Evolutionary conservation across 1,139 yeast species (phyloP), one percentile per base, ranked within the genome.

Genomic region (Yamadazyma taylorii): DNA sequence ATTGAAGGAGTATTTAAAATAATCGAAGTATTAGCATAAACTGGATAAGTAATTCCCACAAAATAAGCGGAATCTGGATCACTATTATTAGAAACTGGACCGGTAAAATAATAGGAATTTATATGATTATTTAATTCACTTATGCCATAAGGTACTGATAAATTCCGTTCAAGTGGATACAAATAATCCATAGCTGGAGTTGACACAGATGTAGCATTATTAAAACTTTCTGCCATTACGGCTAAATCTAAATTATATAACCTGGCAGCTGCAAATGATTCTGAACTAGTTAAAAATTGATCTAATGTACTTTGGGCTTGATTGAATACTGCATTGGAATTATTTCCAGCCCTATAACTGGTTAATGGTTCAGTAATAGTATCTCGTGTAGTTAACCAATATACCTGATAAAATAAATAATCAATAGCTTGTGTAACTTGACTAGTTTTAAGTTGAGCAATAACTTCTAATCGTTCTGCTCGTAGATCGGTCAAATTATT

Each of bases 371-470:
- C 52, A 43, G 81, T 81, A 8, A 88, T 58, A 2, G 79, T 59
- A 43, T 80, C 85, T 45, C 82, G 71, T 2, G 78, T 69, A 2
- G 88, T 66, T n/a, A 88, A 62, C 71, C 86, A 81, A 41, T 75
- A 74, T 2, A 82, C 75, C 56, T 87, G 95, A 55, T 81, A 85
- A 53, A 79, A 83, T 17, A 81, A 62, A 40, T 70, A 74, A 45
- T 75, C 75, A 42, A 86, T 63, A 26, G 79, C 75, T 59, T 87
- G 96, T 38, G 73, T 73, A 11, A 88, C 70, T 57, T 89, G 96
- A 0, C 92, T 76, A 0, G 92, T 78, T 57, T 87, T 88, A 39
- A 89, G 66, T 55, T 85, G 85, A 7, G 96, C 85, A 12, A 88
- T 85, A 34, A 86, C 87, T 52, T 77, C 78, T 27, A 89, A 64